Evolutionary conservation across 371 early-diverging fungal genomes (phyloP).

Genomic region (Mortierella sp.): DNA sequence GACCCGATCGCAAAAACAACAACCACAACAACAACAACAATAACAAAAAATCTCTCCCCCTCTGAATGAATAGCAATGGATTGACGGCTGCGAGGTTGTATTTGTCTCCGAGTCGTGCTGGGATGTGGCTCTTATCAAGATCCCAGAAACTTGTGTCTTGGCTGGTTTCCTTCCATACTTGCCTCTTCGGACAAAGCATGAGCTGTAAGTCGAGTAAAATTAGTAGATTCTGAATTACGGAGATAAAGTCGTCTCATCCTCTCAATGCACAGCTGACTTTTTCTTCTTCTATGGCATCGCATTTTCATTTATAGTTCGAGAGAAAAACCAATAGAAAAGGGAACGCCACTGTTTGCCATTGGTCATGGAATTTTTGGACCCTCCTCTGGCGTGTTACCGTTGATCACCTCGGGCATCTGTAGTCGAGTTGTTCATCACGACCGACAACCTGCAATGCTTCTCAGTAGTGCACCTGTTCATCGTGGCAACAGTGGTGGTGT

Average conservation of each 20-base stretch:
- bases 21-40: no score
- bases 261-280: background rate
- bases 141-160: conserved; percentile 45
- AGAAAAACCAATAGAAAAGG: conserved; percentile 27
- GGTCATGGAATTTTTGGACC: conserved; percentile 54
- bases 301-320: conserved; percentile 14
- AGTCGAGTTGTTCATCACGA: conserved; percentile 35
- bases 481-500: conserved; percentile 55
- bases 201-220: conserved; percentile 17
- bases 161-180: conserved; percentile 43
- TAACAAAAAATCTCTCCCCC: no score
- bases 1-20: no score
- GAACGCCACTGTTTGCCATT: conserved; percentile 51
- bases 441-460: conserved; percentile 39
- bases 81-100: conserved; percentile 49
- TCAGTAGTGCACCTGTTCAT: conserved; percentile 50
- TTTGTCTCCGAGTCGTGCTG: conserved; percentile 54
- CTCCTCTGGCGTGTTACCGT: conserved; percentile 36
- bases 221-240: background rate
- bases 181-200: conserved; percentile 27
- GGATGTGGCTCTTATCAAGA: conserved; percentile 49
- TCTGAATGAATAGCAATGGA: conserved; percentile 48
- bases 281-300: background rate
- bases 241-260: background rate
- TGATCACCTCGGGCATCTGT: conserved; percentile 50